Base-by-base conservation (phyloP, 2,329 filamentous ascomycete species). In the Arachnopeziza araneosa region DNA sequence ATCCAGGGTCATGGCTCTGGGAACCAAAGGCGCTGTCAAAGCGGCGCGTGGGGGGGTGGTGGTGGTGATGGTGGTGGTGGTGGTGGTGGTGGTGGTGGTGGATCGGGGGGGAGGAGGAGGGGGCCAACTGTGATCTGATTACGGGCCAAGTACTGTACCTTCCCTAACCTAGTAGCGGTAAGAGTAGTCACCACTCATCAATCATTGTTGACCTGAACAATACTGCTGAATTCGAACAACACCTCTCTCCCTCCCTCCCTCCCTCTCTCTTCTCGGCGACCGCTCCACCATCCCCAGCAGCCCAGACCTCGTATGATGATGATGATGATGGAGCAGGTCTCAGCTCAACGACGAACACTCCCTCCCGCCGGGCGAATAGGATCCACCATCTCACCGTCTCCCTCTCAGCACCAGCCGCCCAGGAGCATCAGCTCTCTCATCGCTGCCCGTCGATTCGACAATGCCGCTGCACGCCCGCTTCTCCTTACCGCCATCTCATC, bases 1-100 rank as follows among this genome's bases (percentile, higher is more conserved):
- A 57, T 61, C 64, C 65, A 66, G 61, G 60, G 59, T 63, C 55
- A 32, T 56, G 65, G 60, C 59, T 58, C 60, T 64, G 64, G 60
- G 54, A 64, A 44, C 17, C 2, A 7, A 44, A 8, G 36, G 36
- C 36, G 36, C 36, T 44, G 36, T 44, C 36, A 44, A 44, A 44
- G 36, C 52, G 50, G 36, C 52, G 50, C 60, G 58, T 61, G 62
- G 64, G 62, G 64, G 56, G 60, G n/a, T n/a, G n/a, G n/a, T n/a
- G n/a, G n/a, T n/a, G n/a, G n/a, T n/a, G n/a, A n/a, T n/a, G n/a
- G n/a, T n/a, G n/a, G n/a, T n/a, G n/a, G n/a, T n/a, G n/a, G n/a
- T n/a, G n/a, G n/a, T n/a, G n/a, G n/a, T n/a, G n/a, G n/a, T n/a
- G n/a, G n/a, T n/a, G n/a, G n/a, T n/a, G n/a, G n/a, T n/a, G 59